Percentiles rank a stretch among this genome's conserved stretches.
Evolutionary conservation across 208 protist species (phyloP).

Genomic region (Lotmaria passim): DNA sequence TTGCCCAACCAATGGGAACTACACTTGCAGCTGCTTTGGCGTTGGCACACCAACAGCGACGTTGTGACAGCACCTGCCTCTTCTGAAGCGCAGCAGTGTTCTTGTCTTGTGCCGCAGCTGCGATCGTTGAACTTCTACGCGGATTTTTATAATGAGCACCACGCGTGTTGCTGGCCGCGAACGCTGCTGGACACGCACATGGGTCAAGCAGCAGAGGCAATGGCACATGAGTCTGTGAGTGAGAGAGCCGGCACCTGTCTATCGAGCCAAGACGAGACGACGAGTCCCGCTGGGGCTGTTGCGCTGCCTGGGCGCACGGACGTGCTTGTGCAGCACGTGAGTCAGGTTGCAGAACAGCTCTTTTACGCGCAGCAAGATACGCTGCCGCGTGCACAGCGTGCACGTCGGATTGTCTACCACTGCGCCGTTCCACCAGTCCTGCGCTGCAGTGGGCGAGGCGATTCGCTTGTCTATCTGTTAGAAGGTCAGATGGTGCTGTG

Average conservation of each 20-base stretch:
- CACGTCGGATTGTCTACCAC: slow-evolving; percentile 45
- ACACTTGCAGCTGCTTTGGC: neutral
- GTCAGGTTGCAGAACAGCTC: slow-evolving; percentile 23
- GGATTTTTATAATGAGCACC: slow-evolving; percentile 42
- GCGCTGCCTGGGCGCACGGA: too few species aligned
- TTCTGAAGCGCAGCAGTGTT: neutral
- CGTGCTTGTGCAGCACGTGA: slow-evolving; percentile 4
- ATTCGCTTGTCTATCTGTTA: slow-evolving; percentile 24
- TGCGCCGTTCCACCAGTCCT: slow-evolving; percentile 45
- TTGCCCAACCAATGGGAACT: slow-evolving; percentile 25
- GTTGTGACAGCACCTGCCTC: neutral
- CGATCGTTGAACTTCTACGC: slow-evolving; percentile 23
- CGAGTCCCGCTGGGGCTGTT: too few species aligned
- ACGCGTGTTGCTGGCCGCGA: slow-evolving; percentile 68
- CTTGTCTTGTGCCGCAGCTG: slow-evolving; percentile 12
- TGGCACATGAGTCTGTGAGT: neutral
- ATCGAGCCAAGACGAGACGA: too few species aligned
- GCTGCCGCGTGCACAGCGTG: slow-evolving; percentile 20
- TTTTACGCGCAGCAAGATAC: slow-evolving; percentile 26
- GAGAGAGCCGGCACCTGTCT: neutral
- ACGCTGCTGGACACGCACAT: slow-evolving; percentile 48
- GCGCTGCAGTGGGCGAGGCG: slow-evolving; percentile 25
- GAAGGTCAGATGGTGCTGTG: slow-evolving; percentile 12
- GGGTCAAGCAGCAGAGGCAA: slow-evolving; percentile 10
- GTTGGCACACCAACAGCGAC: too few species aligned